A percentile compares a stretch with the other conserved stretches of the same genome.
Evolutionary conservation across 23 red algal genomes (phyloP).

Genomic region (Gracilaria vermiculophylla): DNA sequence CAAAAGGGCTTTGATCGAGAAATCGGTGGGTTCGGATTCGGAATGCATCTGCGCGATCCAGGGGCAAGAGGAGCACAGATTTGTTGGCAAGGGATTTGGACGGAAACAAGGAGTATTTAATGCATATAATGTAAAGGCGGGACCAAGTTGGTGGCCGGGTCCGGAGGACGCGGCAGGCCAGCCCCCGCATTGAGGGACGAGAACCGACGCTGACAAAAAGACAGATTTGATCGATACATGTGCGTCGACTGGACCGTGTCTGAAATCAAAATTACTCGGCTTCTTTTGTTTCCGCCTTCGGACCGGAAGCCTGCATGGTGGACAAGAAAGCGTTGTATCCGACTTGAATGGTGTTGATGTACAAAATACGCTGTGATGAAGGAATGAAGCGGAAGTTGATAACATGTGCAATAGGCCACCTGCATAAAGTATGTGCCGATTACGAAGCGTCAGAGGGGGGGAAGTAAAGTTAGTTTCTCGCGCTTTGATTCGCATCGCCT

Average conservation of each 20-base stretch:
- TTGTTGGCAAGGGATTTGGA: not conserved
- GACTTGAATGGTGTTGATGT: conserved; percentile 97
- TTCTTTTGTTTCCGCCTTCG: conserved; percentile 7
- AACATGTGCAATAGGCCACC: conserved; percentile 87
- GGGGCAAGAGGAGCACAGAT: too few relatives aligned
- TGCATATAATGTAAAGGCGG: not conserved
- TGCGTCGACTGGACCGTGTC: not conserved
- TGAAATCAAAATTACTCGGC: not conserved
- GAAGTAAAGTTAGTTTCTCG: conserved; percentile 11
- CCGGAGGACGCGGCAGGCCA: not conserved
- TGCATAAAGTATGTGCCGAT: not conserved
- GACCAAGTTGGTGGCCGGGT: not conserved
- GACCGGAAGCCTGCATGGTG: conserved; percentile 79
- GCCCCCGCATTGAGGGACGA: not conserved
- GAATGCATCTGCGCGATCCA: too few relatives aligned
- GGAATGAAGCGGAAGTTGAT: conserved; percentile 99
- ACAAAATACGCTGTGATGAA: conserved; percentile 95
- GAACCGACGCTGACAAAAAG: not conserved
- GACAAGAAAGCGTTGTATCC: conserved; percentile 99
- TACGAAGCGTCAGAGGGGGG: not conserved
- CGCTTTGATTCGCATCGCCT: not conserved
- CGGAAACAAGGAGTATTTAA: not conserved
- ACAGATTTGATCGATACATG: not conserved
- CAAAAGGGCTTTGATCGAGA: not conserved
- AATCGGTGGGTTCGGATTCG: too few relatives aligned